Evolutionary conservation across 805 yeast species (phyloP).

Genomic region (Teunomyces funiuensis): DNA sequence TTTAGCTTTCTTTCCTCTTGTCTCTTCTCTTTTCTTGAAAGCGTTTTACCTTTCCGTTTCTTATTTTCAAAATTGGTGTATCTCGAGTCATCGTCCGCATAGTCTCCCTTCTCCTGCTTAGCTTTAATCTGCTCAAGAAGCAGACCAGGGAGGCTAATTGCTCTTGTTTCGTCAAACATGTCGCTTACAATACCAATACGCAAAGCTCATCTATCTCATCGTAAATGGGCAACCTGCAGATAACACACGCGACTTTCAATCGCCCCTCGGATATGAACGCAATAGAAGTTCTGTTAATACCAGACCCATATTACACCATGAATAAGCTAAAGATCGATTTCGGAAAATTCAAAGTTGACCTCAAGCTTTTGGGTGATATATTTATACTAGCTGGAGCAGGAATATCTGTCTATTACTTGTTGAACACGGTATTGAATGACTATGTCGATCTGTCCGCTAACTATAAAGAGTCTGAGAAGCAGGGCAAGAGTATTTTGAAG

Average conservation of each 20-base stretch:
- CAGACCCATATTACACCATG: constrained; percentile 16
- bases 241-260: neutral
- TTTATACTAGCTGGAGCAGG: constrained; percentile 58
- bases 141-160: constrained; percentile 56
- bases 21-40: constrained; percentile 34
- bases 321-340: constrained; percentile 35
- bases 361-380: constrained; percentile 42
- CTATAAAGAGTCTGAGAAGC: constrained; percentile 64
- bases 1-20: constrained; percentile 33
- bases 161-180: constrained; percentile 29
- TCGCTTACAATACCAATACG: neutral
- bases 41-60: constrained; percentile 25
- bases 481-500: constrained; percentile 46
- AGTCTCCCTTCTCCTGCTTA: constrained; percentile 44
- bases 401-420: constrained; percentile 64
- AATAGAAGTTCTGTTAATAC: neutral
- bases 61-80: constrained; percentile 15
- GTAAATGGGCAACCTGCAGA: neutral
- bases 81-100: constrained; percentile 34
- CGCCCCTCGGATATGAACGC: constrained; percentile 1
- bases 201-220: constrained; percentile 4
- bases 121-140: constrained; percentile 51
- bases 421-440: constrained; percentile 42
- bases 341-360: constrained; percentile 38
- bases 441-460: constrained; percentile 30